These are phyloP conservation scores for Aspergillus leporis DNA, from an alignment of 495 filamentous ascomycete genomes.

Conservation along the genomic window DNA sequence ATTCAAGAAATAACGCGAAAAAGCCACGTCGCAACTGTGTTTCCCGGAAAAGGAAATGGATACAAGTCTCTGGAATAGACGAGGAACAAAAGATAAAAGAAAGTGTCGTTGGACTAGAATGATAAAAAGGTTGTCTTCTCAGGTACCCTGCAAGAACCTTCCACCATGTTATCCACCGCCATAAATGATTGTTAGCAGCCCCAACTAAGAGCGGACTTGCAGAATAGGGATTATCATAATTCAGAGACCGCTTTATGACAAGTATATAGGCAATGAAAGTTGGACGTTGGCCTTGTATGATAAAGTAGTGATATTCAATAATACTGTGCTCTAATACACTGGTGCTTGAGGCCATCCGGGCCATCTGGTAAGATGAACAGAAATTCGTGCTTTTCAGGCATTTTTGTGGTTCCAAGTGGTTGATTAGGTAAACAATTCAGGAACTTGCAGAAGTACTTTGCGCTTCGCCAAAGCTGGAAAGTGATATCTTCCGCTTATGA, in stretches of 20 bases:
- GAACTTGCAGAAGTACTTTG: too few relatives aligned
- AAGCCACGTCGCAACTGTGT: slow-evolving; percentile 12
- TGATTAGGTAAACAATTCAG: too few relatives aligned
- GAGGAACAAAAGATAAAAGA: not conserved
- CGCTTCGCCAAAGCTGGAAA: too few relatives aligned
- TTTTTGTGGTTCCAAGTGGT: too few relatives aligned
- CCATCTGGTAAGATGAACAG: too few relatives aligned
- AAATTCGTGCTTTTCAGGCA: too few relatives aligned
- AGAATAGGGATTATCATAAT: not conserved
- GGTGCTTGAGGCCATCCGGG: too few relatives aligned
- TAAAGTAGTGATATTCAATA: too few relatives aligned
- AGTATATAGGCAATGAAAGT: not conserved
- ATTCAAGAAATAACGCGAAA: slow-evolving; percentile 10
- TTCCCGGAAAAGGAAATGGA: slow-evolving; percentile 8
- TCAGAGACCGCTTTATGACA: not conserved
- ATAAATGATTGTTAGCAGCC: not conserved
- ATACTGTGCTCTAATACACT: too few relatives aligned
- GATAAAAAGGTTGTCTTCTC: not conserved
- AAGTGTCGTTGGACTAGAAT: not conserved
- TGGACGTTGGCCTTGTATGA: not conserved
- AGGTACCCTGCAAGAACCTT: not conserved
- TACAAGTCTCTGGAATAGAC: slow-evolving; percentile 4
- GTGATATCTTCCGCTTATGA: too few relatives aligned
- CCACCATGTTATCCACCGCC: not conserved
- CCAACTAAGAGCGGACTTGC: not conserved